A percentile compares a stretch with the other conserved stretches of the same genome.
Evolutionary conservation across 2,329 filamentous ascomycete species (phyloP).

Genomic region (Ophiocordyceps camponoti-rufipedis): DNA sequence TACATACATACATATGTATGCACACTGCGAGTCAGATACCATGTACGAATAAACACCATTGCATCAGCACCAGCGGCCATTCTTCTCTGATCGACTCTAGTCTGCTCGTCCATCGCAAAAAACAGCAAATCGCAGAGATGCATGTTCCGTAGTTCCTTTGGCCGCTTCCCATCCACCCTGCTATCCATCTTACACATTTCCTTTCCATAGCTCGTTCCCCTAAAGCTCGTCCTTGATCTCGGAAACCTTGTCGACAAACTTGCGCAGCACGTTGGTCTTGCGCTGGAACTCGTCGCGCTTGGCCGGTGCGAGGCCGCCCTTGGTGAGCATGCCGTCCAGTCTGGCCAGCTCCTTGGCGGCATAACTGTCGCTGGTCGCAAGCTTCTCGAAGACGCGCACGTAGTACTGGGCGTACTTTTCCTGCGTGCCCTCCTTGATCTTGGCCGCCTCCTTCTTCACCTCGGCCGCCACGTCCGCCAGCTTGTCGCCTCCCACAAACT

Average conservation of each 20-base stretch:
- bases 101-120: too few species aligned
- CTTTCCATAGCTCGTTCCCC: background rate
- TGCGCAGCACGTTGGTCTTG: slow-evolving; percentile 75
- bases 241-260: slow-evolving; percentile 47
- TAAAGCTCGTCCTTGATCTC: slow-evolving; percentile 25
- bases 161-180: background rate
- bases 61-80: too few species aligned
- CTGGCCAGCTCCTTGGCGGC: slow-evolving; percentile 72
- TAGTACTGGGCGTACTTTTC: slow-evolving; percentile 88
- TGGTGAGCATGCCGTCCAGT: slow-evolving; percentile 62
- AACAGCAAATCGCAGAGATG: background rate
- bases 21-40: background rate
- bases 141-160: background rate
- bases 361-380: slow-evolving; percentile 58
- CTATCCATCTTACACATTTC: background rate
- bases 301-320: slow-evolving; percentile 66
- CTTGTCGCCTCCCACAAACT: slow-evolving; percentile 46
- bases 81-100: too few species aligned
- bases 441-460: slow-evolving; percentile 51
- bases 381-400: slow-evolving; percentile 75
- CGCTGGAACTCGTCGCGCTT: slow-evolving; percentile 79
- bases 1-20: too few species aligned
- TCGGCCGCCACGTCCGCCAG: slow-evolving; percentile 49
- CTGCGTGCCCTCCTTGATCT: slow-evolving; percentile 41
- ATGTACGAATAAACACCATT: background rate